phyloP scores from a whole-genome alignment of 306 rosid genomes.

The Begonia masoniana region DNA sequence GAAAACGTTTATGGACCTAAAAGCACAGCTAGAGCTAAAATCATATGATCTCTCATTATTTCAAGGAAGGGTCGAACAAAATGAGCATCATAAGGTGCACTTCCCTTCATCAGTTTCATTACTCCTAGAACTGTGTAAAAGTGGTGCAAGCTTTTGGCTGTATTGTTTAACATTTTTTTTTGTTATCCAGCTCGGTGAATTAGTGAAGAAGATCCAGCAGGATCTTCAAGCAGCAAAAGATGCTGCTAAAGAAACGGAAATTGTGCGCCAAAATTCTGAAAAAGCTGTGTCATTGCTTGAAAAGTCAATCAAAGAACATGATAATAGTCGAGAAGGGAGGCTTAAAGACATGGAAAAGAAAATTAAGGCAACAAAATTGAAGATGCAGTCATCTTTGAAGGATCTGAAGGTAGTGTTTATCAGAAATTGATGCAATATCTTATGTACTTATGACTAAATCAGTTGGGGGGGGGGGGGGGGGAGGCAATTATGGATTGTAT shows the following conservation, averaged over 20 bases:
- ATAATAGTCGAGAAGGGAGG: conserved; percentile 56
- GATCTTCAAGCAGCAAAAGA: conserved; percentile 74
- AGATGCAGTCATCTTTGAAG: conserved; percentile 70
- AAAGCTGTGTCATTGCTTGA: conserved; percentile 54
- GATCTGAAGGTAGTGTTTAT: conserved; percentile 52
- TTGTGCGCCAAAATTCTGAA: conserved; percentile 42
- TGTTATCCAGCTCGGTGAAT: conserved; percentile 60
- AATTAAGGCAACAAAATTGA: conserved; percentile 59
- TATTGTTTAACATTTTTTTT: conserved; percentile 9
- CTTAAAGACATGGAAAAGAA: conserved; percentile 73
- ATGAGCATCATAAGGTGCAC: conserved; percentile 92
- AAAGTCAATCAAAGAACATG: conserved; percentile 82
- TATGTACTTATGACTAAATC: too few species aligned
- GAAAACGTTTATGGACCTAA: conserved; percentile 55
- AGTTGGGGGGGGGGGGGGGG: too few species aligned
- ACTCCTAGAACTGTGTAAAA: not conserved
- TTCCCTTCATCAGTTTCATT: not conserved
- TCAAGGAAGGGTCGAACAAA: conserved; percentile 85
- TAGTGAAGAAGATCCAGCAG: conserved; percentile 72
- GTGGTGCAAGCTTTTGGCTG: not conserved
- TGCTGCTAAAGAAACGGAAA: conserved; percentile 48
- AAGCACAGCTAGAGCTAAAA: conserved; percentile 70
- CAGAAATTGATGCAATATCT: too few species aligned
- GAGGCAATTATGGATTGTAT: too few species aligned
- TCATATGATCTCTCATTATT: conserved; percentile 67